These are phyloP conservation scores for Alternaria alternata DNA, from an alignment of 2,329 filamentous ascomycete genomes.

Conservation along the genomic window DNA sequence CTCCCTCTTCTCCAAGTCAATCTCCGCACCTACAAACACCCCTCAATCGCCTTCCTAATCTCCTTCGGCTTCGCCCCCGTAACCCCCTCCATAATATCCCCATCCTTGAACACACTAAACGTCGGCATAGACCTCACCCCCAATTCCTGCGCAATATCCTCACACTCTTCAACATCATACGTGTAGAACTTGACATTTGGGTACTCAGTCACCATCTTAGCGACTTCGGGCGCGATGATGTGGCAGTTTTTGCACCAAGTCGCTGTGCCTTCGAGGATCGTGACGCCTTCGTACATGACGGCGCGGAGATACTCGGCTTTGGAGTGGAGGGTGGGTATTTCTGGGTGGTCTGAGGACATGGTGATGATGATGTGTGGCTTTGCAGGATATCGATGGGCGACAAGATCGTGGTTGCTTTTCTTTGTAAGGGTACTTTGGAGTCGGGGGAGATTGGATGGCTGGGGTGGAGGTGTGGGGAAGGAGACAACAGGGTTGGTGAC, in stretches of 20 bases:
- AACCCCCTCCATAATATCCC: conserved; percentile 37
- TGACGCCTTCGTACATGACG: conserved; percentile 41
- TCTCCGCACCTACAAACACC: conserved; percentile 21
- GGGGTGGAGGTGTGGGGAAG: background rate
- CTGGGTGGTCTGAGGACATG: conserved; percentile 1
- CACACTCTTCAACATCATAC: conserved; percentile 42
- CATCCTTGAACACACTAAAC: conserved; percentile 42
- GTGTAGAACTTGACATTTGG: conserved; percentile 38
- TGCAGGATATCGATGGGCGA: background rate
- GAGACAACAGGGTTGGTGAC: background rate
- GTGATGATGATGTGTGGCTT: background rate
- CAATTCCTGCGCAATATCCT: conserved; percentile 43
- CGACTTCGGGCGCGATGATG: conserved; percentile 38
- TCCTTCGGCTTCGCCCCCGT: conserved; percentile 32
- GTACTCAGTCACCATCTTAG: conserved; percentile 36
- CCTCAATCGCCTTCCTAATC: conserved; percentile 34
- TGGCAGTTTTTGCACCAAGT: conserved; percentile 42
- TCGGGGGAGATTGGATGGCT: background rate
- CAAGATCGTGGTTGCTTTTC: background rate
- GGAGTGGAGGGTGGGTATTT: conserved; percentile 33
- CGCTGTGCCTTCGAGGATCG: conserved; percentile 43
- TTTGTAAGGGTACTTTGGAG: background rate
- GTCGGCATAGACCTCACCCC: conserved; percentile 39
- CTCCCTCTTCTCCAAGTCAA: background rate
- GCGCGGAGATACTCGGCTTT: conserved; percentile 41